Evolutionary conservation across 2,329 filamentous ascomycete genomes (phyloP).

Genomic region (Fusarium globosum): DNA sequence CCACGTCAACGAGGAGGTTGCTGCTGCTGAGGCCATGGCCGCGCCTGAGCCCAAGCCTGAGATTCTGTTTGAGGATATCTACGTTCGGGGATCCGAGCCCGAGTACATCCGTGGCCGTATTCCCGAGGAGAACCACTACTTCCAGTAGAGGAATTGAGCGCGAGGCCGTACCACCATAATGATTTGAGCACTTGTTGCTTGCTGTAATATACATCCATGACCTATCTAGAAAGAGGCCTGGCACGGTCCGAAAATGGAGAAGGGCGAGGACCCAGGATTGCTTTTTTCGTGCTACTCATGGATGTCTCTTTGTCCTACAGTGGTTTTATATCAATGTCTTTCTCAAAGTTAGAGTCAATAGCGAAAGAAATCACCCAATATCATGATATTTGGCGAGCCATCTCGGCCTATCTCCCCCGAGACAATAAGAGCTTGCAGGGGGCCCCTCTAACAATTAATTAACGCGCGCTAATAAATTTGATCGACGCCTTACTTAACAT

Average conservation of each 20-base stretch:
- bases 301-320: slow-evolving; percentile 27
- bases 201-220: slow-evolving; percentile 50
- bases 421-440: slow-evolving; percentile 13
- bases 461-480: slow-evolving; percentile 19
- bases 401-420: slow-evolving; percentile 35
- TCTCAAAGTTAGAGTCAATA: background rate
- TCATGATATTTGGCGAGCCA: slow-evolving; percentile 22
- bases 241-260: slow-evolving; percentile 41
- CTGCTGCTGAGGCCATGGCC: slow-evolving; percentile 88
- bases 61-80: slow-evolving; percentile 81
- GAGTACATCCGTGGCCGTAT: slow-evolving; percentile 45
- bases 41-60: slow-evolving; percentile 80
- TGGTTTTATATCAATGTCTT: slow-evolving; percentile 7
- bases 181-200: slow-evolving; percentile 47
- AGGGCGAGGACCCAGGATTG: slow-evolving; percentile 36
- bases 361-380: background rate
- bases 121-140: slow-evolving; percentile 40
- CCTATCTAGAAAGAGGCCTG: slow-evolving; percentile 44
- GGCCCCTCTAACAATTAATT: slow-evolving; percentile 19
- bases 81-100: slow-evolving; percentile 42
- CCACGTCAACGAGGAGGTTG: slow-evolving; percentile 90
- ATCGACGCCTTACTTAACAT: slow-evolving; percentile 2
- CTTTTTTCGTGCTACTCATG: slow-evolving; percentile 40
- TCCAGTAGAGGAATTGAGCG: slow-evolving; percentile 34
- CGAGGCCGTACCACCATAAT: slow-evolving; percentile 45